These are phyloP conservation scores for Rasamsonia emersonii DNA, from an alignment of 2,329 filamentous ascomycete species.

Conservation along the genomic window DNA sequence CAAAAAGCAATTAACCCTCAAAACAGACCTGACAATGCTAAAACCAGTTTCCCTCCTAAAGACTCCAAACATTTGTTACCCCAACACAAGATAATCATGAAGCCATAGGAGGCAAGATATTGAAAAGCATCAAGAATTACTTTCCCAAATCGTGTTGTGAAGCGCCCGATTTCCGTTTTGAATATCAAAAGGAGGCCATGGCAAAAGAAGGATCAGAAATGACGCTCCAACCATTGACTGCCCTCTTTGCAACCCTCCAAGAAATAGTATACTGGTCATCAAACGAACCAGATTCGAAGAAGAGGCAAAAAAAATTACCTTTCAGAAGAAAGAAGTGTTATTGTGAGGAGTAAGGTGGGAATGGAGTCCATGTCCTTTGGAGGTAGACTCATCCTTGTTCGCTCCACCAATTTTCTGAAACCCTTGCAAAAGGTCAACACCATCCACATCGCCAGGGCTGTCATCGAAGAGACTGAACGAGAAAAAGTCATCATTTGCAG, in stretches of 20 bases:
- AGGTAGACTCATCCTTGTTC: slow-evolving; percentile 24
- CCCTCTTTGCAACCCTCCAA: too few species aligned
- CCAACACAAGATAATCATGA: slow-evolving; percentile 20
- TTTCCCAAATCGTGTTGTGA: too few species aligned
- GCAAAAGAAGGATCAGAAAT: too few species aligned
- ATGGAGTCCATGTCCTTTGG: slow-evolving; percentile 21
- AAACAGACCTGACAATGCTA: too few species aligned
- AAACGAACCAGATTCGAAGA: too few species aligned
- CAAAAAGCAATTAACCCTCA: too few species aligned
- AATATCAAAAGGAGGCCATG: too few species aligned
- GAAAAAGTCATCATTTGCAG: slow-evolving; percentile 37
- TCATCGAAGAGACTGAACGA: slow-evolving; percentile 42
- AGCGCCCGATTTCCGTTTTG: too few species aligned
- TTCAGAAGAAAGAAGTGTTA: slow-evolving; percentile 27
- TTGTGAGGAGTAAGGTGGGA: slow-evolving; percentile 23
- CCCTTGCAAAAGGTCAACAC: slow-evolving; percentile 38
- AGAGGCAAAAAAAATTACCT: too few species aligned
- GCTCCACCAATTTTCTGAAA: slow-evolving; percentile 40
- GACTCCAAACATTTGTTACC: slow-evolving; percentile 15
- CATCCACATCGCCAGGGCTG: slow-evolving; percentile 33
- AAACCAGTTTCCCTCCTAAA: slow-evolving; percentile 9
- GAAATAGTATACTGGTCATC: too few species aligned
- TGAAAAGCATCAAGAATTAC: too few species aligned
- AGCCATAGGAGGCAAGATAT: slow-evolving; percentile 15
- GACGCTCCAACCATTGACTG: too few species aligned